These are phyloP conservation scores for Sclerotinia borealis DNA, from an alignment of 2,329 filamentous ascomycete species.

Conservation along the genomic window DNA sequence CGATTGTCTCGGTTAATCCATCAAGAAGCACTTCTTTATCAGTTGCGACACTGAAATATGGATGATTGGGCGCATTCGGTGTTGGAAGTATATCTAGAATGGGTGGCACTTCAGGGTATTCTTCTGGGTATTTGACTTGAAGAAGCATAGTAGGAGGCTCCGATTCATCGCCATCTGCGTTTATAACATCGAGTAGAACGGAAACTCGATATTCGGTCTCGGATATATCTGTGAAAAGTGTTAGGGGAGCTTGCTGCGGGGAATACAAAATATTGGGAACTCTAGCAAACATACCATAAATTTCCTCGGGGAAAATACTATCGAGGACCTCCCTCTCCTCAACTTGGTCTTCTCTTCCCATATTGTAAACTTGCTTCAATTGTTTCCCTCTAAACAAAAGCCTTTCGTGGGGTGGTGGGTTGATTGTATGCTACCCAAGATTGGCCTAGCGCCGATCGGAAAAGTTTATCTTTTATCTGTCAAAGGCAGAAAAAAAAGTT, in stretches of 20 bases:
- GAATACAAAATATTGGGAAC: background rate
- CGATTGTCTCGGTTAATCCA: slow-evolving; percentile 65
- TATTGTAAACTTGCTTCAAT: slow-evolving; percentile 32
- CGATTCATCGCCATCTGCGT: slow-evolving; percentile 54
- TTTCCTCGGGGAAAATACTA: slow-evolving; percentile 97
- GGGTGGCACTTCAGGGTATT: slow-evolving; percentile 84
- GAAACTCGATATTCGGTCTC: slow-evolving; percentile 84
- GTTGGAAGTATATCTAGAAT: slow-evolving; percentile 72
- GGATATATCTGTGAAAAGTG: slow-evolving; percentile 62
- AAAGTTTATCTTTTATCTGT: slow-evolving; percentile 15
- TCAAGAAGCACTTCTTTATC: slow-evolving; percentile 73
- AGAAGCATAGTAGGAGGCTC: slow-evolving; percentile 71
- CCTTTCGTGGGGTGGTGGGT: slow-evolving; percentile 5
- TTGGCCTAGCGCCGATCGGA: slow-evolving; percentile 21
- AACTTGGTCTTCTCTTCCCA: slow-evolving; percentile 79
- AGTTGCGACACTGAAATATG: slow-evolving; percentile 69
- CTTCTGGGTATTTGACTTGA: slow-evolving; percentile 80
- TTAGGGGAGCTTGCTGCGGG: slow-evolving; percentile 1
- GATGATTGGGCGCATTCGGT: slow-evolving; percentile 62
- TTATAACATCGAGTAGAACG: slow-evolving; percentile 72
- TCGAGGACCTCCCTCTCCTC: slow-evolving; percentile 97
- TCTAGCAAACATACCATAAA: slow-evolving; percentile 58
- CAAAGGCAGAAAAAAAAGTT: slow-evolving; percentile 16
- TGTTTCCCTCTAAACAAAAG: background rate
- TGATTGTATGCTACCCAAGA: slow-evolving; percentile 13